phyloP scores from a whole-genome alignment of 345 rosid species.

The Moricandia arvensis region DNA sequence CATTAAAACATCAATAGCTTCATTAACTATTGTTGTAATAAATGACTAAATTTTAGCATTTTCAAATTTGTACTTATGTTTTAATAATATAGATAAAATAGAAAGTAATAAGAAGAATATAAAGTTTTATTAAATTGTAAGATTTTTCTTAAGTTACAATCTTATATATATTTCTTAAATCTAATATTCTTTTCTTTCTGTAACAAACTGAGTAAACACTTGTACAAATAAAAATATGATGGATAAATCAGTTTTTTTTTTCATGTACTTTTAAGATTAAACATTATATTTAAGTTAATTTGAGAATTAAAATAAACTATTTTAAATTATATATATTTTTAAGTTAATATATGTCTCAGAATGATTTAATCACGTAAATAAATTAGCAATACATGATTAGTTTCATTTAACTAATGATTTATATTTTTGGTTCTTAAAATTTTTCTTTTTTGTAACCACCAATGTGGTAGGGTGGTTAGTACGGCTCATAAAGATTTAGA shows the following conservation, averaged over 20 bases:
- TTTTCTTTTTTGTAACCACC: too few relatives aligned
- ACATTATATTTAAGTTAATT: neutral
- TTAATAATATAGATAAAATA: too few relatives aligned
- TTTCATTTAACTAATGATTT: neutral
- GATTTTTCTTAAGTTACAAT: neutral
- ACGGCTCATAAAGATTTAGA: too few relatives aligned
- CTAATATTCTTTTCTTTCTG: neutral
- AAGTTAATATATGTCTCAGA: neutral
- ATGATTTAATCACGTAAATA: neutral
- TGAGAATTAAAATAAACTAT: neutral
- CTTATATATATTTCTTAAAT: neutral
- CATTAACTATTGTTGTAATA: too few relatives aligned
- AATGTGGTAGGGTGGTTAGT: too few relatives aligned
- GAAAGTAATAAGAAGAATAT: neutral
- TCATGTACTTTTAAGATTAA: neutral
- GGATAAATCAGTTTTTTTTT: neutral
- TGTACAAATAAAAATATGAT: neutral
- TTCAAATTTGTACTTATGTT: too few relatives aligned
- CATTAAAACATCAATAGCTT: too few relatives aligned
- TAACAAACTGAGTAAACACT: neutral
- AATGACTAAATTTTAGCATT: too few relatives aligned
- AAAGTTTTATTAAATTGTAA: neutral
- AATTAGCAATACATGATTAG: neutral
- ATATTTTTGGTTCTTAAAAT: neutral
- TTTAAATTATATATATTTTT: neutral